Base-by-base conservation (phyloP, 805 yeast genomes). In the Metschnikowia lachancei region DNA sequence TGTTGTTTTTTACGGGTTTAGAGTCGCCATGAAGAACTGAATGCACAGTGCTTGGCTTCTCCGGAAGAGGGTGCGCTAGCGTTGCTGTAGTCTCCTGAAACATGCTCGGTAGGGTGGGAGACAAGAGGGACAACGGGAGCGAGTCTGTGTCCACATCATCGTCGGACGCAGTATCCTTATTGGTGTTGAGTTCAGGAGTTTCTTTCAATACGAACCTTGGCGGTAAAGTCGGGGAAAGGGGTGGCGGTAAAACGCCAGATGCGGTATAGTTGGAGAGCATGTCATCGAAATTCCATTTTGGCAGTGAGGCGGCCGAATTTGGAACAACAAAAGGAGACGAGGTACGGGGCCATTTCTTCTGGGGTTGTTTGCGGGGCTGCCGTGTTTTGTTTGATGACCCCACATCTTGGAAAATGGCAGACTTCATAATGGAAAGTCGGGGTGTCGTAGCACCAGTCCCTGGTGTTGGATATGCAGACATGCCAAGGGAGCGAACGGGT, bases 211-310 rank as follows among this genome's bases (percentile, higher is more conserved):
- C 49, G 19, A 47, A 53, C 14, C 49, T 43, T 12, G 59, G 59
- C 2, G 75, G 76, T 5, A 72, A 50, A 1, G 70, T 64, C 1
- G 76, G 76, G 6, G 74, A 69, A 20, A 72, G 57, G 6, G 64
- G 65, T 0, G 70, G 66, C 5, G 76, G 76, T 36, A 72, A 59
- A 2, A 41, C 26, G 2, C 71, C 70, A 6, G 55, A 51, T 4
- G 67, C 66, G 12, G 62, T 58, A 52, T 69, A 72, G 22, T 66
- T 57, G 29, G 55, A 19, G 26, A 70, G 46, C 61, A 72, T 58
- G 17, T 71, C 75, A 39, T 72, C 74, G 40, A 72, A 50, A 48
- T 69, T 69, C 76, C 76, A 69, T 13, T 39, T 49, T 7, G 49
- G 43, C 26, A 44, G 42, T 18, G 45, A 31, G 17, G 43, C 30